Percentiles rank a stretch among this genome's conserved stretches.
These are phyloP conservation scores for Anisodus acutangulus DNA, from an alignment of 257 asterid species.

Conservation along the genomic window DNA sequence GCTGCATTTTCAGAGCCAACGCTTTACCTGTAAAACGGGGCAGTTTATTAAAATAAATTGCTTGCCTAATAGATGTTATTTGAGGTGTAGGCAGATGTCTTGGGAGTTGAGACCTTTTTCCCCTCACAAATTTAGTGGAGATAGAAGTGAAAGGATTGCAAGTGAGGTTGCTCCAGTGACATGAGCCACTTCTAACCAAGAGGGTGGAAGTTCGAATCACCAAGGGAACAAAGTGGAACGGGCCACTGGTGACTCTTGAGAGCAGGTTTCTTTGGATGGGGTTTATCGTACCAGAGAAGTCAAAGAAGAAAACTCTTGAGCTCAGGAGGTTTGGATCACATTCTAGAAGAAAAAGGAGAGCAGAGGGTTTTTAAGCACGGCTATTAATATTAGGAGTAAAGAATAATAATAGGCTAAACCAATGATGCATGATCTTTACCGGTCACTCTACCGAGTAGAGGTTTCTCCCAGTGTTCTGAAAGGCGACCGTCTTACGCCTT, in stretches of 20 bases:
- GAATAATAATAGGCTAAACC: neutral
- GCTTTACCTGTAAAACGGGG: neutral
- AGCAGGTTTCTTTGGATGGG: neutral
- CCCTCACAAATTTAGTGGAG: slow-evolving; percentile 3
- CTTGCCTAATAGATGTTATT: neutral
- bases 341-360: neutral
- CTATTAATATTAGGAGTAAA: neutral
- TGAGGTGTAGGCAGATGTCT: neutral
- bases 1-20: neutral
- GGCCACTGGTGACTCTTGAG: neutral
- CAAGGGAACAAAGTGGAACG: neutral
- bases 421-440: neutral
- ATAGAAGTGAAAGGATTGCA: neutral
- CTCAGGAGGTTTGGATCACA: neutral
- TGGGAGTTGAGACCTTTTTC: neutral
- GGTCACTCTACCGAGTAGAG: neutral
- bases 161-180: neutral
- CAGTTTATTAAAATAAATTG: neutral
- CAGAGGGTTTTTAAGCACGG: neutral
- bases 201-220: neutral
- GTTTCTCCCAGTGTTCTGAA: neutral
- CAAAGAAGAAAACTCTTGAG: neutral
- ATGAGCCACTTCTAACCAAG: slow-evolving; percentile 8
- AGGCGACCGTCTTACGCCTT: no score
- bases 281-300: neutral